These are phyloP conservation scores for Marasmius tenuissimus DNA, from an alignment of 1,284 basidiomycete species.

Conservation along the genomic window DNA sequence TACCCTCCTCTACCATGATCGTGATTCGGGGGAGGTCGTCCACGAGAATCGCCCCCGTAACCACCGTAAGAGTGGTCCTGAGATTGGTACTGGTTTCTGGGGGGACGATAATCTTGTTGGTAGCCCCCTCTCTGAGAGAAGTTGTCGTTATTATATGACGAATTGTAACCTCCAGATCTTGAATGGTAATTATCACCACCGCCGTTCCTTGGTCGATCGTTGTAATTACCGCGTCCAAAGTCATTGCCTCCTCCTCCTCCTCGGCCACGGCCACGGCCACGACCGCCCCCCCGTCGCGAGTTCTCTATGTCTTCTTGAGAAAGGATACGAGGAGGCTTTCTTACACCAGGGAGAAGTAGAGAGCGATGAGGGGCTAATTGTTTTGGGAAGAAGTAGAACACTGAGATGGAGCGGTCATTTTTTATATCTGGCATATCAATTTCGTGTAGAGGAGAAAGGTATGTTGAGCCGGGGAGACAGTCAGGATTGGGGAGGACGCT, in stretches of 20 bases:
- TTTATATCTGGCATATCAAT: slow-evolving; percentile 75
- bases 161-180: slow-evolving; percentile 29
- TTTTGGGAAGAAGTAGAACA: slow-evolving; percentile 86
- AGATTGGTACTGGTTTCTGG: background rate
- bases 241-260: slow-evolving; percentile 25
- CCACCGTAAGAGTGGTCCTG: slow-evolving; percentile 8
- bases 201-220: slow-evolving; percentile 15
- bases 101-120: background rate
- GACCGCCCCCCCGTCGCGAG: slow-evolving; percentile 46
- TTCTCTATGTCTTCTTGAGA: slow-evolving; percentile 74
- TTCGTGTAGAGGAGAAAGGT: slow-evolving; percentile 70
- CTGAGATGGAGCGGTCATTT: slow-evolving; percentile 87
- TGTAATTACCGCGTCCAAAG: slow-evolving; percentile 10
- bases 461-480: slow-evolving; percentile 91
- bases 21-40: background rate
- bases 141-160: slow-evolving; percentile 21
- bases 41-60: slow-evolving; percentile 22
- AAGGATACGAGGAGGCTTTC: slow-evolving; percentile 61
- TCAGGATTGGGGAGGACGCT: slow-evolving; percentile 81
- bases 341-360: slow-evolving; percentile 77
- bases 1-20: slow-evolving; percentile 23
- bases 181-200: slow-evolving; percentile 35
- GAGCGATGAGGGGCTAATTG: slow-evolving; percentile 87
- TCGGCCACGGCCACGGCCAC: slow-evolving; percentile 53
- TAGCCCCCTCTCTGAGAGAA: background rate